Conservation (phyloP, 768 basidiomycete genomes). For the Lyophyllum shimeji region DNA sequence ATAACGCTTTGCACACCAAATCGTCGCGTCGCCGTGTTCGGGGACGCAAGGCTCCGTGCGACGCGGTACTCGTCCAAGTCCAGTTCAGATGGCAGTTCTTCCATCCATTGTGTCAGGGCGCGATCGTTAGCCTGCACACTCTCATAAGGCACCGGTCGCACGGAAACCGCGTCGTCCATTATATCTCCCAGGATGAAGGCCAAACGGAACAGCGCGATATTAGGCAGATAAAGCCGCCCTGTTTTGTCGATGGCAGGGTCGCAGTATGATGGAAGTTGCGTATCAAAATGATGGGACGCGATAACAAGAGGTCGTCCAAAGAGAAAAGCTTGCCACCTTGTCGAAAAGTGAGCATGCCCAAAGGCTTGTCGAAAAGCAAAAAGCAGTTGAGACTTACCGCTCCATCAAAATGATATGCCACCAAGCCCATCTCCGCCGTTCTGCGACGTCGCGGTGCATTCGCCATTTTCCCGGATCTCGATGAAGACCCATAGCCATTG, state of each 20-base stretch:
- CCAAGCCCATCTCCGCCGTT: conserved; percentile 86
- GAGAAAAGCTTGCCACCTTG: conserved; percentile 86
- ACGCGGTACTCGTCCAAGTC: conserved; percentile 76
- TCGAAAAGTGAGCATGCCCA: conserved; percentile 12
- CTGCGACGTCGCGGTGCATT: conserved; percentile 67
- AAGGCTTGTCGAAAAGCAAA: conserved; percentile 7
- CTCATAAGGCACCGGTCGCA: conserved; percentile 78
- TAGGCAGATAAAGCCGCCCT: conserved; percentile 69
- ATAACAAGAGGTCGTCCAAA: conserved; percentile 78
- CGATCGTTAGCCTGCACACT: conserved; percentile 72
- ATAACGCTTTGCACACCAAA: conserved; percentile 81
- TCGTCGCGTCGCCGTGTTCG: conserved; percentile 57
- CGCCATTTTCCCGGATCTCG: conserved; percentile 82
- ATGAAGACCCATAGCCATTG: conserved; percentile 81
- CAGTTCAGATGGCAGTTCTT: conserved; percentile 71
- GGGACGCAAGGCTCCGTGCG: conserved; percentile 68
- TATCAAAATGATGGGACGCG: conserved; percentile 83
- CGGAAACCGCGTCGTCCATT: conserved; percentile 81
- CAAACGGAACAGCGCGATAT: conserved; percentile 73
- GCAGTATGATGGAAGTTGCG: conserved; percentile 68
- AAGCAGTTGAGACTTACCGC: conserved; percentile 43
- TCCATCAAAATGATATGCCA: conserved; percentile 86
- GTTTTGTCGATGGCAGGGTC: conserved; percentile 63
- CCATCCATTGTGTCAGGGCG: conserved; percentile 72
- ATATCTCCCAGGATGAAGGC: conserved; percentile 81